These are phyloP conservation scores for Aspergillus saccharolyticus DNA, from an alignment of 495 filamentous ascomycete genomes.

Conservation along the genomic window DNA sequence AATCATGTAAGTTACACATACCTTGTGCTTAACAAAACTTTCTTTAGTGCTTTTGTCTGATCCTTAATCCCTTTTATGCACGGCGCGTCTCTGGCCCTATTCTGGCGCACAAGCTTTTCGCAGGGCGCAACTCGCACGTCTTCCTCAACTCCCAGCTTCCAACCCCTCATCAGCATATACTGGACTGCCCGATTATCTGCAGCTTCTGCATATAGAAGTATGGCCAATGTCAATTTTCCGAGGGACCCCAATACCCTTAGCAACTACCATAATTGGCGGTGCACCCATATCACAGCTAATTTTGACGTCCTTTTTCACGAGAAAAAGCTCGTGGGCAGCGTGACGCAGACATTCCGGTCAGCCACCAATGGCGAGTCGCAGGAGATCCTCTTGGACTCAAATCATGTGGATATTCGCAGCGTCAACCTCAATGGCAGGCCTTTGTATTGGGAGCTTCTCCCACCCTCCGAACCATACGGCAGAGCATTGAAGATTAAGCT, in stretches of 20 bases:
- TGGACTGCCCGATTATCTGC: constrained; percentile 6
- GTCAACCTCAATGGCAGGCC: constrained; percentile 58
- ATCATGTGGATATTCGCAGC: constrained; percentile 62
- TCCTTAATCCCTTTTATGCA: constrained; percentile 1
- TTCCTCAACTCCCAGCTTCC: background rate
- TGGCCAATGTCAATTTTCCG: constrained; percentile 48
- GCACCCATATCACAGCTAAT: constrained; percentile 72
- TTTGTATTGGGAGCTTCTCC: constrained; percentile 64
- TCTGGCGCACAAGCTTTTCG: constrained; percentile 6
- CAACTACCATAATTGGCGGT: constrained; percentile 83
- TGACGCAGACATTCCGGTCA: constrained; percentile 67
- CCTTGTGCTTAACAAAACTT: too few species aligned
- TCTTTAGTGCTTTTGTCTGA: background rate
- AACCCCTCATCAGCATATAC: background rate
- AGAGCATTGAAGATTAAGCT: constrained; percentile 71
- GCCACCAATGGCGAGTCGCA: constrained; percentile 61
- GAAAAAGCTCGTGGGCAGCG: constrained; percentile 67
- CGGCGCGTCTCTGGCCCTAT: background rate
- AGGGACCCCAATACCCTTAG: constrained; percentile 87
- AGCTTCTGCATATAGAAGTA: constrained; percentile 19
- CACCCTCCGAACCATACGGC: constrained; percentile 69
- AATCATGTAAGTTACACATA: too few species aligned
- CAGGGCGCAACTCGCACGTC: background rate
- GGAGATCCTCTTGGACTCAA: constrained; percentile 84
- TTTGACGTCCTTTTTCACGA: constrained; percentile 77